A percentile compares a stretch with the other conserved stretches of the same genome.
phyloP scores from a whole-genome alignment of 495 filamentous ascomycete species.

The Penicillium nucicola region DNA sequence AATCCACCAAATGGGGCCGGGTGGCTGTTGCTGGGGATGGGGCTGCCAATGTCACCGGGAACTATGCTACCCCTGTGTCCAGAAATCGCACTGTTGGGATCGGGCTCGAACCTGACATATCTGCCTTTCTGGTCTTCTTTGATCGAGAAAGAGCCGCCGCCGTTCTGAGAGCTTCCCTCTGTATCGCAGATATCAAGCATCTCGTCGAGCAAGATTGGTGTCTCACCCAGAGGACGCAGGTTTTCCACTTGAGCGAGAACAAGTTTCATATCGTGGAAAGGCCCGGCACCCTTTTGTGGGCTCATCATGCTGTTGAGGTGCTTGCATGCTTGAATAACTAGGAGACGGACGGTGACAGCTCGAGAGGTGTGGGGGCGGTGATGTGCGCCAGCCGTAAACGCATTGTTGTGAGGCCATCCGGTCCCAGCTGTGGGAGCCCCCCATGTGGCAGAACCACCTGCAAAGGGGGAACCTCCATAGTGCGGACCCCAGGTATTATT shows the following conservation, averaged over 20 bases:
- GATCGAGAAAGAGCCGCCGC: constrained; percentile 78
- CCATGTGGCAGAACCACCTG: constrained; percentile 27
- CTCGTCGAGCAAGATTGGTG: constrained; percentile 62
- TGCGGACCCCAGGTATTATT: constrained; percentile 38
- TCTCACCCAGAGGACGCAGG: constrained; percentile 52
- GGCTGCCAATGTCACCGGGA: constrained; percentile 52
- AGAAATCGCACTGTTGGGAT: constrained; percentile 38
- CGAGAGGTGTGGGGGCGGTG: constrained; percentile 49
- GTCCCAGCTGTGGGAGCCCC: constrained; percentile 27
- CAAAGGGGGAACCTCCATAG: constrained; percentile 42
- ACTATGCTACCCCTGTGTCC: constrained; percentile 42
- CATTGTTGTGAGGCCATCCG: constrained; percentile 48
- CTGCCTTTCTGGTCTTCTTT: constrained; percentile 48
- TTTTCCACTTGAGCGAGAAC: constrained; percentile 66
- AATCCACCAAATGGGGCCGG: constrained; percentile 42
- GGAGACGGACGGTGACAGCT: constrained; percentile 53
- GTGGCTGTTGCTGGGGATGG: constrained; percentile 40
- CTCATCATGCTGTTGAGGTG: constrained; percentile 43
- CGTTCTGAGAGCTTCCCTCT: constrained; percentile 80
- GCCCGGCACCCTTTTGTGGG: constrained; percentile 31
- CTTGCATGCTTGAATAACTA: constrained; percentile 60
- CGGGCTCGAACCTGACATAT: constrained; percentile 62
- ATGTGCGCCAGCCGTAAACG: constrained; percentile 45
- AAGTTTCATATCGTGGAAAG: constrained; percentile 64
- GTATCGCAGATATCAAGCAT: constrained; percentile 90